Conservation (phyloP, 345 rosid genomes). For the Arabis alpina region DNA sequence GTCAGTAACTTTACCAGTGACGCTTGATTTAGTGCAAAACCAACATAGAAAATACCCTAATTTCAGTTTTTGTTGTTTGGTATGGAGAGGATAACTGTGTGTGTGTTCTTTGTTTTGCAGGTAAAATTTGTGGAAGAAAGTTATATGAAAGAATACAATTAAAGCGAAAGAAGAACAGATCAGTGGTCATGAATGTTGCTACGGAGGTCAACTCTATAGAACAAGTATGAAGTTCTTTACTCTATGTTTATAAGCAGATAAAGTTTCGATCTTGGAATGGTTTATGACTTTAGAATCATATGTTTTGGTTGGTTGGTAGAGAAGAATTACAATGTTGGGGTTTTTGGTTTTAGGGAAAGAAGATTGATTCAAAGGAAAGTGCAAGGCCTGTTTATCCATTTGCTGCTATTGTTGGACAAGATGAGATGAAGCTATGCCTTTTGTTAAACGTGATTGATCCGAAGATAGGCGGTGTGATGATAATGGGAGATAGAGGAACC, state of each 20-base stretch:
- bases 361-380: slow-evolving; percentile 60
- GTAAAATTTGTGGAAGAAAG: slow-evolving; percentile 44
- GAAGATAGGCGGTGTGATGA: slow-evolving; percentile 96
- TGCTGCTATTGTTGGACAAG: slow-evolving; percentile 95
- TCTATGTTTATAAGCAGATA: neutral
- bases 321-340: neutral
- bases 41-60: neutral
- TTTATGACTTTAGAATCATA: neutral
- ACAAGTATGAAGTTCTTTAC: slow-evolving; percentile 50
- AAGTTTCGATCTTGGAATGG: slow-evolving; percentile 31
- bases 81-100: neutral
- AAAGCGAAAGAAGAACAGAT: slow-evolving; percentile 55
- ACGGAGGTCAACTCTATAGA: slow-evolving; percentile 64
- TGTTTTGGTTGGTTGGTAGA: neutral
- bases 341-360: slow-evolving; percentile 52
- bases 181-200: slow-evolving; percentile 67
- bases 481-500: slow-evolving; percentile 96
- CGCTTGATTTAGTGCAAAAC: neutral
- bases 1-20: neutral
- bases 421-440: slow-evolving; percentile 96
- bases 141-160: too few species aligned
- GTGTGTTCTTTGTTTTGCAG: slow-evolving; percentile 36
- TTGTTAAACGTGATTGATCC: slow-evolving; percentile 91
- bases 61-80: neutral
- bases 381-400: slow-evolving; percentile 93